Evolutionary conservation across 257 asterid genomes (phyloP).

Genomic region (Nemophila menziesii): DNA sequence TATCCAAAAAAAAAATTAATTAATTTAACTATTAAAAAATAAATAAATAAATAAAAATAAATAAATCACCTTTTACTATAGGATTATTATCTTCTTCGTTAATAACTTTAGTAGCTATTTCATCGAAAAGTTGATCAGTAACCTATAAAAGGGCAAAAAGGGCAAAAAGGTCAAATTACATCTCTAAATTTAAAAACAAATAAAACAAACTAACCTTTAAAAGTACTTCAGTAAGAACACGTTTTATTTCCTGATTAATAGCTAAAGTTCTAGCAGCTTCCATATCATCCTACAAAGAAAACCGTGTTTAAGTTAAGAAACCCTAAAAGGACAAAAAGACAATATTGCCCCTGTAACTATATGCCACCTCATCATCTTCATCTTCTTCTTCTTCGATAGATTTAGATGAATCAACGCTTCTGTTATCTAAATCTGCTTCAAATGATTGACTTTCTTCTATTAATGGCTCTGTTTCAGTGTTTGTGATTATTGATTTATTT

Average conservation of each 20-base stretch:
- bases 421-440: constrained; percentile 47
- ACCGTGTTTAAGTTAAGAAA: background rate
- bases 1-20: background rate
- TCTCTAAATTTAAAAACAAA: no score
- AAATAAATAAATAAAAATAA: background rate
- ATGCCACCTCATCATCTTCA: constrained; percentile 40
- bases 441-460: constrained; percentile 29
- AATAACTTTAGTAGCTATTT: constrained; percentile 89
- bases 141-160: constrained; percentile 40
- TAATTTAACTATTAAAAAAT: no score
- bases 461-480: constrained; percentile 36
- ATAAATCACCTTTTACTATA: constrained; percentile 60
- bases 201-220: constrained; percentile 58
- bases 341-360: background rate
- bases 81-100: constrained; percentile 64
- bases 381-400: constrained; percentile 70
- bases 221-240: constrained; percentile 87
- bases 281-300: constrained; percentile 55
- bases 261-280: constrained; percentile 87
- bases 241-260: constrained; percentile 84
- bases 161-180: constrained; percentile 11
- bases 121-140: constrained; percentile 93
- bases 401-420: constrained; percentile 57
- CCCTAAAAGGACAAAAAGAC: background rate
- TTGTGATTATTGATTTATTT: constrained; percentile 67